Evolutionary conservation across 1,139 yeast species (phyloP), one percentile per base, ranked within the genome.

Genomic region (Yamadazyma trypodendri): DNA sequence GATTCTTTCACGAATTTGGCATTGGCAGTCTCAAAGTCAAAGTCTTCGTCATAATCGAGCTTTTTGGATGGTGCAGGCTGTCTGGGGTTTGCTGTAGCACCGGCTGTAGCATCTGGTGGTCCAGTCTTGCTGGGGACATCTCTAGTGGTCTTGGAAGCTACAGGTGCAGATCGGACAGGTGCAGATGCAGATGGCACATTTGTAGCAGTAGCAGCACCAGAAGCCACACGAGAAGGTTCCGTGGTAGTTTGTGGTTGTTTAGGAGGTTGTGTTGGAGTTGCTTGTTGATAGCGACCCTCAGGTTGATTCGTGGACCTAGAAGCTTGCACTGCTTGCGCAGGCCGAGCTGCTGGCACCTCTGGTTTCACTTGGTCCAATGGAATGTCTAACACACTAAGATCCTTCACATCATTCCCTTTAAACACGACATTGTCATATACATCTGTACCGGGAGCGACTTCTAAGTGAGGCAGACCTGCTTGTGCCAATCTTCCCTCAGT

Each of bases 401-500:
- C 96, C 64, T 87, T 85, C 28, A 92, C 97, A 54, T 90, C 97
- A 27, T 88, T 80, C 28, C 98, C 98, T 49, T 94, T 79, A 59
- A 92, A 86, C 35, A 85, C 89, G 42, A 92, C 90, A 46, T 78
- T 79, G 31, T 87, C 92, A 58, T 81, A 87, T 14, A 84, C 74
- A 36, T 82, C 86, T 30, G 72, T 72, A 12, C 85, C 79, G 5
- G 97, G 88, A 40, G 81, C 77, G 31, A 89, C 81, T 58, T 88
- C 96, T 46, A 76, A 72, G 17, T 73, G 49, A 1, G 88, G 84
- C 58, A 84, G 86, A 24, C 81, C 80, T 32, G 51, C 52, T 36
- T 56, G 60, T 18, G 74, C 72, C 52, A 84, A 73, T 53, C 98
- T 78, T 21, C 96, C 97, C 60, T 92, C 98, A 12, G 97, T 85